These are phyloP conservation scores for Trifolium pratense DNA, from an alignment of 306 rosid species.

Conservation along the genomic window DNA sequence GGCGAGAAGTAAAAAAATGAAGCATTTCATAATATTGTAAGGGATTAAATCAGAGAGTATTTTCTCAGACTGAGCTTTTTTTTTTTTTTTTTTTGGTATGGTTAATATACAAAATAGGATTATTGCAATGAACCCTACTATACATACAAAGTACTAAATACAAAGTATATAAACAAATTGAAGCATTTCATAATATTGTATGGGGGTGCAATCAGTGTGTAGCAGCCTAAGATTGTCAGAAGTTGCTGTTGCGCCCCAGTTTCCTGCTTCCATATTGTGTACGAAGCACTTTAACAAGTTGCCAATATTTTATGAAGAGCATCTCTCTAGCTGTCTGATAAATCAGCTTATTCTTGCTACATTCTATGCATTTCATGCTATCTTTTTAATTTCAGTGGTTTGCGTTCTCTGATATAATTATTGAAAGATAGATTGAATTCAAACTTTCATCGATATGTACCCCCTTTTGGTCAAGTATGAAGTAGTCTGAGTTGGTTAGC, in stretches of 20 bases:
- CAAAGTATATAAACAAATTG: neutral
- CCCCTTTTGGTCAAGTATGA: slow-evolving; percentile 35
- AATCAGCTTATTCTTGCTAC: slow-evolving; percentile 21
- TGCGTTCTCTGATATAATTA: slow-evolving; percentile 25
- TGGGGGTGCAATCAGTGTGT: slow-evolving; percentile 16
- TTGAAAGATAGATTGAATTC: slow-evolving; percentile 26
- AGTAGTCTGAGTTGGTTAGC: slow-evolving; percentile 11
- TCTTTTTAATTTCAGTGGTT: neutral
- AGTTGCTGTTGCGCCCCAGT: slow-evolving; percentile 19
- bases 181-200: slow-evolving; percentile 3
- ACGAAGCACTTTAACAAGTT: neutral
- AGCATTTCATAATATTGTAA: slow-evolving; percentile 2
- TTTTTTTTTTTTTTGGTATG: too few relatives aligned
- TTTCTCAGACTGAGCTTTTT: too few relatives aligned
- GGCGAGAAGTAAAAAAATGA: neutral
- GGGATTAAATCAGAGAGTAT: neutral
- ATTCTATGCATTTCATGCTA: slow-evolving; percentile 28
- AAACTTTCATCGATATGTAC: slow-evolving; percentile 26
- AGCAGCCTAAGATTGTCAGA: neutral
- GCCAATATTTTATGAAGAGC: slow-evolving; percentile 14
- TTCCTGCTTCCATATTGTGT: slow-evolving; percentile 17
- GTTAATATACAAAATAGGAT: too few relatives aligned
- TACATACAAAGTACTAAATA: too few relatives aligned
- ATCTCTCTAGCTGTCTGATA: neutral
- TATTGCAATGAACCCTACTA: too few relatives aligned